Conservation (phyloP, 176 grass and related monocot species). For the Aegilops speltoides region DNA sequence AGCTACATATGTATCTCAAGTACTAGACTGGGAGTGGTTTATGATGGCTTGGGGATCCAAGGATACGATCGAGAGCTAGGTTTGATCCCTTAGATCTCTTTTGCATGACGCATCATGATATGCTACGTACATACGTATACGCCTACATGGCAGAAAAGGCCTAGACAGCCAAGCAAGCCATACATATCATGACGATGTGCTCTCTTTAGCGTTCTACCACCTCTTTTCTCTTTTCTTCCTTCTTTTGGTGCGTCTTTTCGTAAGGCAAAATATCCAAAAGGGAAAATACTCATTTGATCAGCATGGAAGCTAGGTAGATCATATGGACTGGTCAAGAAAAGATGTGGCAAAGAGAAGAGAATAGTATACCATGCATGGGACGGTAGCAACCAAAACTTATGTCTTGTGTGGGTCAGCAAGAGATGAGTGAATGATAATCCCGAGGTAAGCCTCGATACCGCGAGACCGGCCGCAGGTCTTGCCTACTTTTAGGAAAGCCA, state of each 20-base stretch:
- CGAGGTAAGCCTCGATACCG: constrained; percentile 3
- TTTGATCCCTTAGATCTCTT: constrained; percentile 27
- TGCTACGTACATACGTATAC: not conserved
- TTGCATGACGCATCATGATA: constrained; percentile 28
- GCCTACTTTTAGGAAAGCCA: constrained; percentile 10
- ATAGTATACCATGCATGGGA: not conserved
- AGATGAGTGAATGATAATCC: constrained; percentile 3
- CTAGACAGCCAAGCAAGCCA: constrained; percentile 17
- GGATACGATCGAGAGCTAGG: constrained; percentile 25
- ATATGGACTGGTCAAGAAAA: constrained; percentile 54
- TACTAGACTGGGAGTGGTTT: constrained; percentile 13
- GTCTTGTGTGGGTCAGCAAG: not conserved
- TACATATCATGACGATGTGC: constrained; percentile 16
- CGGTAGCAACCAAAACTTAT: not conserved
- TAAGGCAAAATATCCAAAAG: constrained; percentile 32
- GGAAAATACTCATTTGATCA: constrained; percentile 35
- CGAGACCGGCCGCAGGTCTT: not conserved
- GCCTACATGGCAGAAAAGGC: constrained; percentile 3
- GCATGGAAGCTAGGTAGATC: constrained; percentile 18
- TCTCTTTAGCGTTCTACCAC: constrained; percentile 7
- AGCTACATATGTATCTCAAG: constrained; percentile 26
- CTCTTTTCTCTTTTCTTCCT: constrained; percentile 5
- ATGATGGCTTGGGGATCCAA: constrained; percentile 54
- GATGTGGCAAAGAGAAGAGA: not conserved
- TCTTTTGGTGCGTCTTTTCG: constrained; percentile 48